These are phyloP conservation scores for Diaporthe citri DNA, from an alignment of 2,329 filamentous ascomycete genomes.

Conservation along the genomic window DNA sequence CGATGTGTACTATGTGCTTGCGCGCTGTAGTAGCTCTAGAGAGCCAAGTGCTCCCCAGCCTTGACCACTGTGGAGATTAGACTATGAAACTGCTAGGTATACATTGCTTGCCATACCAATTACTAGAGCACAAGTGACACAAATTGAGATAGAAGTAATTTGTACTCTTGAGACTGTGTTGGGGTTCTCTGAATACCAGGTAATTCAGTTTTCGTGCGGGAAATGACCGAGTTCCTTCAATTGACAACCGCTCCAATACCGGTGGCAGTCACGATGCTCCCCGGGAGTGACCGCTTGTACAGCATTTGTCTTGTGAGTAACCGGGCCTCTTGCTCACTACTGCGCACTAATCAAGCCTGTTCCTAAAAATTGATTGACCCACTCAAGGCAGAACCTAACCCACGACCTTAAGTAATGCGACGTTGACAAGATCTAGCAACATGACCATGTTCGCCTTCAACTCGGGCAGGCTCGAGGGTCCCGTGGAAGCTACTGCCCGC, in stretches of 20 bases:
- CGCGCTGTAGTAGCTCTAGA: not conserved
- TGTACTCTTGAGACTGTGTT: not conserved
- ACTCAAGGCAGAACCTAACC: not conserved
- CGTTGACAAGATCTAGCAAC: not conserved
- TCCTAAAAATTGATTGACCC: not conserved
- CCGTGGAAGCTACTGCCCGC: not conserved
- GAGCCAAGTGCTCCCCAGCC: not conserved
- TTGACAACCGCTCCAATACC: not conserved
- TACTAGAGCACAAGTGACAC: not conserved
- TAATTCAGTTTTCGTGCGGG: not conserved
- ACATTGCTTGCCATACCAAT: not conserved
- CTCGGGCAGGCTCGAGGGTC: not conserved
- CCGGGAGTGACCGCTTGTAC: not conserved
- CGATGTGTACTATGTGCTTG: not conserved
- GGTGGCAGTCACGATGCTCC: not conserved
- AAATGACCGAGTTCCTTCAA: not conserved
- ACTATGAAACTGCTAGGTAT: not conserved
- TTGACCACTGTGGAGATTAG: not conserved
- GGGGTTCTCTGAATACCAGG: accelerated
- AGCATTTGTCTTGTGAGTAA: not conserved
- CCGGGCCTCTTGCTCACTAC: not conserved
- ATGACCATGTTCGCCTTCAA: not conserved
- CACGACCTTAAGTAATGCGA: no score
- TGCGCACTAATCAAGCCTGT: not conserved
- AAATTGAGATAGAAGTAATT: accelerated